Evolutionary conservation across 129 eudicot species (phyloP).

Genomic region (Glebionis coronaria): DNA sequence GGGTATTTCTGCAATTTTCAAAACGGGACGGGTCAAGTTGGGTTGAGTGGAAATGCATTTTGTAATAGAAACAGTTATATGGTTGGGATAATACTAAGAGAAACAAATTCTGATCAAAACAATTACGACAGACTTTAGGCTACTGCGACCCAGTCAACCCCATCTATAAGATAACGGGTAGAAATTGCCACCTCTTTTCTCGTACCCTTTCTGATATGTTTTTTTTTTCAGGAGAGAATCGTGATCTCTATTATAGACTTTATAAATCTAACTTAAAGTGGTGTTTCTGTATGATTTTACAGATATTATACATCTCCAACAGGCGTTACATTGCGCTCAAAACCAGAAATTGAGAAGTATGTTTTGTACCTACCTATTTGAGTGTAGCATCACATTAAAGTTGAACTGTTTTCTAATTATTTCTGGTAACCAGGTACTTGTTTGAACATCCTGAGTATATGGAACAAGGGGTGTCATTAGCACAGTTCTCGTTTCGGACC

Average conservation of each 20-base stretch:
- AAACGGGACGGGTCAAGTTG: not conserved
- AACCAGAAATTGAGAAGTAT: conserved; percentile 67
- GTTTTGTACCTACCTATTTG: conserved; percentile 1
- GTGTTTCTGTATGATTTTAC: conserved; percentile 19
- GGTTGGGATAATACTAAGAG: too few species aligned
- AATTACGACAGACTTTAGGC: too few species aligned
- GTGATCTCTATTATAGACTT: not conserved
- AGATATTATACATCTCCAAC: conserved; percentile 80
- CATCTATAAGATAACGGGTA: not conserved
- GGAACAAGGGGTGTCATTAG: conserved; percentile 47
- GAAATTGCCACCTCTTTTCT: conserved; percentile 9
- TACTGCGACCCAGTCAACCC: not conserved
- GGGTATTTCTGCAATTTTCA: not conserved
- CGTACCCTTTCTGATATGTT: not conserved
- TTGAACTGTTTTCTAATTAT: conserved; percentile 21
- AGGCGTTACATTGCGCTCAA: too few species aligned
- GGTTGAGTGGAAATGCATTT: conserved; percentile 12
- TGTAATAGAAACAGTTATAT: too few species aligned
- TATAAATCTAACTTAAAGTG: conserved; percentile 11
- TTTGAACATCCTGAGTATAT: conserved; percentile 50
- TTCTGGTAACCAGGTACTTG: conserved; percentile 46
- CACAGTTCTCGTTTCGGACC: conserved; percentile 71
- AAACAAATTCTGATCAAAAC: not conserved
- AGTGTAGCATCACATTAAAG: not conserved
- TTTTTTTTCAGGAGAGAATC: not conserved